Evolutionary conservation across 345 rosid genomes (phyloP).

Genomic region (Gossypium anomalum): DNA sequence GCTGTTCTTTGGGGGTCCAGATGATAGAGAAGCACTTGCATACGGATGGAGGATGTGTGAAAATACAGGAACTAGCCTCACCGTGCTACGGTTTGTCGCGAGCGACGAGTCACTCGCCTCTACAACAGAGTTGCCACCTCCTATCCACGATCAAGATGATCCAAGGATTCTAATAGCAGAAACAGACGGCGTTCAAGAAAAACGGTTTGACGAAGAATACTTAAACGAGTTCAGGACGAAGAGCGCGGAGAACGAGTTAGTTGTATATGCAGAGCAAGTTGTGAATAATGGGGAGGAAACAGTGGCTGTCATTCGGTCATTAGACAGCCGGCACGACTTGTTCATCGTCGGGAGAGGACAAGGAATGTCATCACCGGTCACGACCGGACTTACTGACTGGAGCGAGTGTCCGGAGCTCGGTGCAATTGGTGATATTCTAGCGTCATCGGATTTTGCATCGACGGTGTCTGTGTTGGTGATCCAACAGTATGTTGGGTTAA

Average conservation of each 20-base stretch:
- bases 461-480: conserved; percentile 79
- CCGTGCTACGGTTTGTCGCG: conserved; percentile 52
- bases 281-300: conserved; percentile 86
- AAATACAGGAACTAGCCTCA: conserved; percentile 57
- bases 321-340: conserved; percentile 70
- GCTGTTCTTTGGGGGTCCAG: conserved; percentile 83
- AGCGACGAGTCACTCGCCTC: conserved; percentile 35
- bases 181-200: conserved; percentile 34
- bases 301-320: conserved; percentile 58
- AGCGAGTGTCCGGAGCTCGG: conserved; percentile 99
- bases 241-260: conserved; percentile 38
- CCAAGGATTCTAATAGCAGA: conserved; percentile 11
- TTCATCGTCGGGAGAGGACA: conserved; percentile 90
- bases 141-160: conserved; percentile 5
- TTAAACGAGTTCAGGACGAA: conserved; percentile 47
- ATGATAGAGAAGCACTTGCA: conserved; percentile 78
- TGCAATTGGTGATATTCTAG: conserved; percentile 86
- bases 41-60: conserved; percentile 84
- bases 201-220: conserved; percentile 51
- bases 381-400: conserved; percentile 94
- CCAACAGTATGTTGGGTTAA: conserved; percentile 58
- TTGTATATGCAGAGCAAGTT: conserved; percentile 44
- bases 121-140: neutral
- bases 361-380: conserved; percentile 63
- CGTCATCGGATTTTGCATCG: conserved; percentile 84